phyloP scores from a whole-genome alignment of 371 early-diverging fungal genomes.

The Rhizomucor miehei region DNA sequence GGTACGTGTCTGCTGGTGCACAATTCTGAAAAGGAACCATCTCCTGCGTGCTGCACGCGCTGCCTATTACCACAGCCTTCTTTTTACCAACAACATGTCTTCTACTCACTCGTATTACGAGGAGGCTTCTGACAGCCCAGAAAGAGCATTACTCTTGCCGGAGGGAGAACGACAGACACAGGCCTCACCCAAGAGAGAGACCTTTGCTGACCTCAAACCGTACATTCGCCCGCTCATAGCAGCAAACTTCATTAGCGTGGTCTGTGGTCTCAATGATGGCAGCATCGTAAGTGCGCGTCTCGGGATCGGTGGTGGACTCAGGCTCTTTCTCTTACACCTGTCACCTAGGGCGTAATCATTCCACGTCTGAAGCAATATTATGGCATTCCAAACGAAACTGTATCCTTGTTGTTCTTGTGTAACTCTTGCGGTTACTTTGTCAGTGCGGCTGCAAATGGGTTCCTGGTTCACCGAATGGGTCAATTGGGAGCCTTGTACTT shows the following conservation, averaged over 20 bases:
- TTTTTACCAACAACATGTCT: no score
- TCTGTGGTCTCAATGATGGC: conserved; percentile 27
- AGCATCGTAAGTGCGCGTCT: conserved; percentile 13
- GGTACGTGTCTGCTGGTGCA: no score
- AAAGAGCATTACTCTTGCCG: no score
- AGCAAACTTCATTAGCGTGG: conserved; percentile 16
- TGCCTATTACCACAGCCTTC: no score
- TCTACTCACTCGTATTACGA: no score
- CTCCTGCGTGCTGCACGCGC: no score
- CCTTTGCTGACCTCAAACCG: conserved; percentile 21
- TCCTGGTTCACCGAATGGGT: conserved; percentile 22
- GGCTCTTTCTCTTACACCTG: background rate
- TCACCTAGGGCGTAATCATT: conserved; percentile 23
- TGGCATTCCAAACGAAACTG: conserved; percentile 20
- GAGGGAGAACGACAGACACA: no score
- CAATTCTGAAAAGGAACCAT: no score
- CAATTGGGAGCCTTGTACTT: conserved; percentile 19
- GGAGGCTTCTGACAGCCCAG: no score
- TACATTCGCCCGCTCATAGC: conserved; percentile 17
- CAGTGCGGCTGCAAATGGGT: conserved; percentile 23
- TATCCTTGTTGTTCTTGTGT: conserved; percentile 29
- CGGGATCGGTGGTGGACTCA: background rate
- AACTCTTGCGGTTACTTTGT: conserved; percentile 29
- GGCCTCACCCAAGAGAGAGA: background rate
- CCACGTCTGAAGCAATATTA: conserved; percentile 29